Evolutionary conservation across 1,284 basidiomycete species (phyloP).

Genomic region (Cutaneotrichosporon cutaneum): DNA sequence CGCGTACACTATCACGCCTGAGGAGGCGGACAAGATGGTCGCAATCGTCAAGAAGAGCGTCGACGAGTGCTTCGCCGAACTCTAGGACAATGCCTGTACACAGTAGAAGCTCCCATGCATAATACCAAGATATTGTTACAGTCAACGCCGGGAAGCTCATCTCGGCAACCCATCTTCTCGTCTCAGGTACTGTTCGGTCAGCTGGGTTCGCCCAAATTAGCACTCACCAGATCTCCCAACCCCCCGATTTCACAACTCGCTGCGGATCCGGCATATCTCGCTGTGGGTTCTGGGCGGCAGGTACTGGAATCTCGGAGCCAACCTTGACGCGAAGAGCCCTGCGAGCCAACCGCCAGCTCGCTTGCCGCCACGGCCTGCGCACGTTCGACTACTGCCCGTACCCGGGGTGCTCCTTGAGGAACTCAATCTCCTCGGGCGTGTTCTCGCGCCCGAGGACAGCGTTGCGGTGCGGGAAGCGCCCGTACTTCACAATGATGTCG

Average conservation of each 20-base stretch:
- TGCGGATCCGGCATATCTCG: no score
- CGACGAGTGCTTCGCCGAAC: slow-evolving; percentile 16
- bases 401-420: neutral
- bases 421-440: slow-evolving; percentile 13
- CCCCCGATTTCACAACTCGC: no score
- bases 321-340: neutral
- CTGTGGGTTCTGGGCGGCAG: no score
- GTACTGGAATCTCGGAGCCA: no score
- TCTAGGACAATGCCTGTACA: neutral
- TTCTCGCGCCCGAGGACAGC: slow-evolving; percentile 6
- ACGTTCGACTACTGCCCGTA: slow-evolving; percentile 11
- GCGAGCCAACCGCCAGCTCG: neutral
- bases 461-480: slow-evolving; percentile 19
- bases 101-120: neutral
- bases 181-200: no score
- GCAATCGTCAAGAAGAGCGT: slow-evolving; percentile 21
- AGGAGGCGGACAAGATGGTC: slow-evolving; percentile 31
- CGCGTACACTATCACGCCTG: slow-evolving; percentile 31
- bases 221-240: no score
- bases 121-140: neutral
- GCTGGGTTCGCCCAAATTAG: no score
- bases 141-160: no score
- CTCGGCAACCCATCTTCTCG: no score
- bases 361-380: neutral
- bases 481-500: slow-evolving; percentile 13